Base-by-base conservation (phyloP, 2,329 filamentous ascomycete species). In the Penicillium rolfsii region DNA sequence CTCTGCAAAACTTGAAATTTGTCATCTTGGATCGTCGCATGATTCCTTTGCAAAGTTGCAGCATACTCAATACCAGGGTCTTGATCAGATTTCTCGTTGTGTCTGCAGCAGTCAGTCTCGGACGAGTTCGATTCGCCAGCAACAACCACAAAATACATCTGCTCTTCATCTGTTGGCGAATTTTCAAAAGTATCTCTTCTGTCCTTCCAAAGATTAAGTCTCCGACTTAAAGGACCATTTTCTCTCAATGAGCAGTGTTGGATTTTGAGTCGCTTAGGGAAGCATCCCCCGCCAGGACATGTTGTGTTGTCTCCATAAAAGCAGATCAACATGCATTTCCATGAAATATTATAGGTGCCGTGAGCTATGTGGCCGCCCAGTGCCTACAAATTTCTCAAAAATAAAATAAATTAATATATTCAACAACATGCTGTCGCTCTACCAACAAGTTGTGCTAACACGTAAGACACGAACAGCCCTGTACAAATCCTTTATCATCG, bases 1-100 rank as follows among this genome's bases (percentile, higher is more conserved):
- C 58, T 66, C 49, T 61, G 65, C 26, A 68, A 68, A 49, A 69
- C 70, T 24, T 79, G 64, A 76, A 30, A 40, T 8, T 5, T n/a
- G 12, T 3, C 8, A 26, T 24, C 7, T 26, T 19, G 8, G 6
- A 12, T 61, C 74, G 35, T 40, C 28, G 35, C 33, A 35, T 33
- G 12, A 28, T 46, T 46, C 4, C 19, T 22, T 33, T 19, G 28
- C 11, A 11, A 30, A 14, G n/a, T 30, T 14, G 26, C 28, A 8
- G 8, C 30, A 6, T 22, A 22, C 35, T 26, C 5, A 19, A 14
- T 50, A n/a, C 22, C 28, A 50, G n/a, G 8, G n/a, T 9, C 43
- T 46, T 9, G 16, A 33, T 35, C 48, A 22, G 19, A 7, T 3
- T 8, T 30, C 9, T 50, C 24, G 30, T 35, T 8, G 3, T 12